phyloP scores from a whole-genome alignment of 2,329 filamentous ascomycete species.

The Fusarium paranaense region DNA sequence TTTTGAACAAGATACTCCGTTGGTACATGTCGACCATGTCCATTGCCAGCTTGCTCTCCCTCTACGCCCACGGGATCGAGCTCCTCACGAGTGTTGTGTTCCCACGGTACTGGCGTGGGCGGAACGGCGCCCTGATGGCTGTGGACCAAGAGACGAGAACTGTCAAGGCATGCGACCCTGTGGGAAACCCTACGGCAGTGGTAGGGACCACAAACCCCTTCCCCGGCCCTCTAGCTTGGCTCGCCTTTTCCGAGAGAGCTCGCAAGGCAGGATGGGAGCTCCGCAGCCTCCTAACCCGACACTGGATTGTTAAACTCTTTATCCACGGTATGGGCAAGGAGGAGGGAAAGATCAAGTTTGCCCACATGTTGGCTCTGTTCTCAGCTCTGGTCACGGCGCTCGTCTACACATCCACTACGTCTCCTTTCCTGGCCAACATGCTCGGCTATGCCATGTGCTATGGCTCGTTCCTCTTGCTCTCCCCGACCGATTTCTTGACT shows the following conservation, averaged over 20 bases:
- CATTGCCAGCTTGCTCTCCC: constrained; percentile 78
- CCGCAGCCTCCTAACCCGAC: constrained; percentile 61
- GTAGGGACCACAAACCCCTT: constrained; percentile 44
- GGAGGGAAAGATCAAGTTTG: constrained; percentile 65
- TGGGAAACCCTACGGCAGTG: constrained; percentile 44
- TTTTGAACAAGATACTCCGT: constrained; percentile 85
- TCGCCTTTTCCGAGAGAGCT: constrained; percentile 42
- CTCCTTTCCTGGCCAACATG: constrained; percentile 78
- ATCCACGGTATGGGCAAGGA: constrained; percentile 63
- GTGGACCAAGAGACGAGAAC: constrained; percentile 56
- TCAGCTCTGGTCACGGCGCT: constrained; percentile 66
- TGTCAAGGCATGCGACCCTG: constrained; percentile 53
- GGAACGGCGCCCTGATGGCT: constrained; percentile 56
- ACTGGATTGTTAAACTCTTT: constrained; percentile 63
- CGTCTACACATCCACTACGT: constrained; percentile 74
- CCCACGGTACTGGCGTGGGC: constrained; percentile 73
- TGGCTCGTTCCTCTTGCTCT: constrained; percentile 82
- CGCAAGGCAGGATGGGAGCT: constrained; percentile 58
- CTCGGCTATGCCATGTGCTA: constrained; percentile 92
- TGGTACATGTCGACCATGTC: constrained; percentile 86
- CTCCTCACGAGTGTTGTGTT: constrained; percentile 76
- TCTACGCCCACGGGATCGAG: constrained; percentile 78
- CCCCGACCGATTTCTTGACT: constrained; percentile 87
- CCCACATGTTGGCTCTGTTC: constrained; percentile 67
- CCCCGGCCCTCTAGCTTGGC: constrained; percentile 50